Conservation (phyloP, 2,329 filamentous ascomycete species). For the Neurospora sp. region DNA sequence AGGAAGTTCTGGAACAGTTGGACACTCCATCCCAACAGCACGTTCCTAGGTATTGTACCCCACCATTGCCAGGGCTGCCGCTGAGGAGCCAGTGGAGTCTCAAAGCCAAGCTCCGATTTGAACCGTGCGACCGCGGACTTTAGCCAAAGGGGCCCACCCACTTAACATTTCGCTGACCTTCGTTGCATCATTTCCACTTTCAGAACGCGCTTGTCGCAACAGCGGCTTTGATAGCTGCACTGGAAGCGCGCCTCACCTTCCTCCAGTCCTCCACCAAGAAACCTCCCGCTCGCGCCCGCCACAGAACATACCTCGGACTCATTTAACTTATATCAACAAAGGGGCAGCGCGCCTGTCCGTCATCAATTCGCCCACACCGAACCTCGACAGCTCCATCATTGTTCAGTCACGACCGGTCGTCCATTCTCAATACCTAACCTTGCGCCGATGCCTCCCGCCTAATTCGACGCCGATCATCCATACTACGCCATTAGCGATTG, state of each 20-base stretch:
- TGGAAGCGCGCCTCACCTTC: background rate
- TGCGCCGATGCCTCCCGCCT: background rate
- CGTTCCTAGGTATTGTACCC: background rate
- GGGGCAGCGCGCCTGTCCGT: background rate
- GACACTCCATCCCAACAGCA: background rate
- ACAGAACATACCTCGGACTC: background rate
- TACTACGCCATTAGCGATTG: background rate
- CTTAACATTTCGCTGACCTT: background rate
- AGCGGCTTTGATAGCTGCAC: background rate
- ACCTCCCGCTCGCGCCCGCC: background rate
- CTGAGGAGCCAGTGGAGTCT: background rate
- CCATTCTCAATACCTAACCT: background rate
- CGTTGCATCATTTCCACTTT: conserved; percentile 1
- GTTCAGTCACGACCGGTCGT: background rate
- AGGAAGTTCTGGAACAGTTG: background rate
- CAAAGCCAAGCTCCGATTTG: background rate
- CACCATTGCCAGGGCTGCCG: background rate
- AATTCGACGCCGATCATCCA: background rate
- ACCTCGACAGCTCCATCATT: background rate
- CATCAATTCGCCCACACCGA: background rate
- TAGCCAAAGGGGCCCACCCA: background rate
- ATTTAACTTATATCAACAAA: background rate
- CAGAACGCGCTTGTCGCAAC: background rate
- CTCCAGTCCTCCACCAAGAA: background rate
- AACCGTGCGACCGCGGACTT: background rate